Percentiles rank a stretch among this genome's conserved stretches.
Conservation (phyloP, 2,329 filamentous ascomycete genomes). For the Pseudogymnoascus sp. region DNA sequence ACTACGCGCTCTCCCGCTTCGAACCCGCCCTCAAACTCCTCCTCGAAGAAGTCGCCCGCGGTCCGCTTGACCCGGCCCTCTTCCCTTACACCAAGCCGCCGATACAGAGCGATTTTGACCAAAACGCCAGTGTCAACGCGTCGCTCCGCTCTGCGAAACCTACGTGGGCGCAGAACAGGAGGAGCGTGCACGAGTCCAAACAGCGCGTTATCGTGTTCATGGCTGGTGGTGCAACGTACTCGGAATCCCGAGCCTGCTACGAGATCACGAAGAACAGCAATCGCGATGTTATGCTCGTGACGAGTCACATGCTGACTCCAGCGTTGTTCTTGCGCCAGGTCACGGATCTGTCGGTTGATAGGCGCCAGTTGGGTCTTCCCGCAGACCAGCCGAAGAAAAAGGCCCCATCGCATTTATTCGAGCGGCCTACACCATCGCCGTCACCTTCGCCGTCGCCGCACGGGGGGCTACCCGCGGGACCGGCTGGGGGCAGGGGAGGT, state of each 20-base stretch:
- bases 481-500: constrained; percentile 23
- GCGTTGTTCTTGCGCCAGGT: constrained; percentile 77
- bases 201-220: constrained; percentile 92
- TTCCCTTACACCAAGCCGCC: constrained; percentile 73
- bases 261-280: constrained; percentile 67
- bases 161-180: constrained; percentile 84
- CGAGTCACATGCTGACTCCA: constrained; percentile 89
- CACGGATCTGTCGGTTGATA: constrained; percentile 69
- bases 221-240: constrained; percentile 91
- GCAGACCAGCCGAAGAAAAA: constrained; percentile 72
- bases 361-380: constrained; percentile 71
- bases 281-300: constrained; percentile 80
- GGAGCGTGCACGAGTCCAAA: constrained; percentile 69
- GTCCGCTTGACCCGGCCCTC: constrained; percentile 56
- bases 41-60: constrained; percentile 66
- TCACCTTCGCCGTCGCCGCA: constrained; percentile 38
- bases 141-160: constrained; percentile 89
- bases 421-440: constrained; percentile 55
- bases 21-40: constrained; percentile 76
- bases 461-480: constrained; percentile 16
- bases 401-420: constrained; percentile 80
- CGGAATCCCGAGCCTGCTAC: constrained; percentile 83
- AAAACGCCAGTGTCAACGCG: constrained; percentile 52
- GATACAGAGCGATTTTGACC: constrained; percentile 54
- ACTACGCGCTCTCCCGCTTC: constrained; percentile 81